phyloP scores from a whole-genome alignment of 345 rosid genomes.

The Abelmoschus esculentus region DNA sequence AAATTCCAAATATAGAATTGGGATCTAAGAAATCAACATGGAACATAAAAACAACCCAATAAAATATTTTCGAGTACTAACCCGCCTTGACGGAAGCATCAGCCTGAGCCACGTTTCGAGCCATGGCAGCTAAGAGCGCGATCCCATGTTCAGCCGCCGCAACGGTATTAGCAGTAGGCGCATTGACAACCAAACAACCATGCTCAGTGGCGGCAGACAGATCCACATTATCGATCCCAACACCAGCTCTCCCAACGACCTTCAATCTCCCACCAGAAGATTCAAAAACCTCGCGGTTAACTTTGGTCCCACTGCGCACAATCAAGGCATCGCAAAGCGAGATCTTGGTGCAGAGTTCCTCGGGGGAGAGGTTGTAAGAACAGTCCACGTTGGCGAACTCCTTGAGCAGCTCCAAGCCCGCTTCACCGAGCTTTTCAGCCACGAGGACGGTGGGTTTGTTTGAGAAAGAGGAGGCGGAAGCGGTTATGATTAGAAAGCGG shows the following conservation, averaged over 20 bases:
- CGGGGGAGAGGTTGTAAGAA: constrained; percentile 64
- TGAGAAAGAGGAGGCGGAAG: constrained; percentile 20
- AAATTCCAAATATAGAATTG: background rate
- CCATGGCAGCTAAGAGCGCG: constrained; percentile 84
- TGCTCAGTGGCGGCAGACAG: constrained; percentile 85
- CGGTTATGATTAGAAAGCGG: constrained; percentile 13
- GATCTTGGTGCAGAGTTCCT: constrained; percentile 90
- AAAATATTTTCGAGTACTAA: constrained; percentile 14
- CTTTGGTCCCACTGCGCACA: constrained; percentile 79
- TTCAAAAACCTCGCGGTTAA: constrained; percentile 67
- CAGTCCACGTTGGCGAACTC: constrained; percentile 69
- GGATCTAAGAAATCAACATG: background rate
- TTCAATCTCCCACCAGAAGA: constrained; percentile 63
- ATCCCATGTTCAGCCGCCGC: constrained; percentile 94
- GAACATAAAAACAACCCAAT: background rate
- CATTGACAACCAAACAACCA: constrained; percentile 87
- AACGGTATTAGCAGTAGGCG: constrained; percentile 83
- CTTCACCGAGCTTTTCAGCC: constrained; percentile 89
- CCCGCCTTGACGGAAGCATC: constrained; percentile 88
- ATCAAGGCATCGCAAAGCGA: constrained; percentile 79
- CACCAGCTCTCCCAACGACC: constrained; percentile 92
- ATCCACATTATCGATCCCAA: constrained; percentile 90
- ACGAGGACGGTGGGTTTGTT: constrained; percentile 72
- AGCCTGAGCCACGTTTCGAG: constrained; percentile 79
- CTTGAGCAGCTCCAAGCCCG: constrained; percentile 53